These are phyloP conservation scores for Sporormia fimetaria DNA, from an alignment of 495 filamentous ascomycete genomes.

Conservation along the genomic window DNA sequence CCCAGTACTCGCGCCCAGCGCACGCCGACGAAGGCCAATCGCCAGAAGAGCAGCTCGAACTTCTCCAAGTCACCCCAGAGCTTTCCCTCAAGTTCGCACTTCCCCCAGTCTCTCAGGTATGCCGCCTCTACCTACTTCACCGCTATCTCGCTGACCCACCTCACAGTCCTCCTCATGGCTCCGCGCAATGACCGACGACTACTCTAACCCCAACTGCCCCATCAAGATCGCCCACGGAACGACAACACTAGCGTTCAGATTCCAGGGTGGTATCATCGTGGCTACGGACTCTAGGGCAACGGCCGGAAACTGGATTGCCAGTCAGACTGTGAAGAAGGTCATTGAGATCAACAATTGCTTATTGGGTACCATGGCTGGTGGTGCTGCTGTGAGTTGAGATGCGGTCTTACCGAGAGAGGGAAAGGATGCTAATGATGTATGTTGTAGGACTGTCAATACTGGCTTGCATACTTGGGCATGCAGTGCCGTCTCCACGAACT, in stretches of 20 bases:
- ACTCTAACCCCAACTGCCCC: slow-evolving; percentile 86
- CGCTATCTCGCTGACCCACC: slow-evolving; percentile 4
- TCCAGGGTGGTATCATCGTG: slow-evolving; percentile 96
- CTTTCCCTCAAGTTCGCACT: slow-evolving; percentile 84
- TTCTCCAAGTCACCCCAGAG: slow-evolving; percentile 52
- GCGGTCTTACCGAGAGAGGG: no score
- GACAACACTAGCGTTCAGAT: slow-evolving; percentile 94
- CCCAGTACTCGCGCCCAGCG: slow-evolving; percentile 69
- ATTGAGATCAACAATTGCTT: slow-evolving; percentile 87
- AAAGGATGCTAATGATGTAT: not conserved
- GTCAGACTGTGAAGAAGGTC: slow-evolving; percentile 98
- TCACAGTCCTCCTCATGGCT: slow-evolving; percentile 75
- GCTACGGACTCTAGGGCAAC: slow-evolving; percentile 94
- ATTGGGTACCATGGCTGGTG: slow-evolving; percentile 95
- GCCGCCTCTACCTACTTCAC: slow-evolving; percentile 19
- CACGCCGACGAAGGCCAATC: slow-evolving; percentile 60
- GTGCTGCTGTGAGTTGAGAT: slow-evolving; percentile 61
- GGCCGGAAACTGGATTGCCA: slow-evolving; percentile 96
- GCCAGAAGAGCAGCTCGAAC: slow-evolving; percentile 65
- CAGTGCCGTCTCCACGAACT: slow-evolving; percentile 98
- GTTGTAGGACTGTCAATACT: slow-evolving; percentile 89
- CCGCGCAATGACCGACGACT: slow-evolving; percentile 92
- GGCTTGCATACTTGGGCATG: slow-evolving; percentile 96
- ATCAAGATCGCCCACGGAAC: slow-evolving; percentile 99
- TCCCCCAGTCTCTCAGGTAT: slow-evolving; percentile 84